Conservation (phyloP, 108 stramenopile species). For the Fragilaria crotonensis region DNA sequence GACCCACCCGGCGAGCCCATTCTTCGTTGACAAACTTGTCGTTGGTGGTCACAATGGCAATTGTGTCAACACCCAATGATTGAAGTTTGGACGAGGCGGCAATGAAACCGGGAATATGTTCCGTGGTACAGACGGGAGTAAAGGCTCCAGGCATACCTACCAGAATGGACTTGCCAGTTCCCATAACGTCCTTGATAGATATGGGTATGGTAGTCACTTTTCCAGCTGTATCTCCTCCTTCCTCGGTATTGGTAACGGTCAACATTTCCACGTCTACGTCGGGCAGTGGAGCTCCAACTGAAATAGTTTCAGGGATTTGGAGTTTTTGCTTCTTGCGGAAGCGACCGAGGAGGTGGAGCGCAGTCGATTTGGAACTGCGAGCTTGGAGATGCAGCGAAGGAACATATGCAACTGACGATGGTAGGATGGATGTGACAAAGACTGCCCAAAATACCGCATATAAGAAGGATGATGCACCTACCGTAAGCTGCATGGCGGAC, state of each 20-base stretch:
- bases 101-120: background rate
- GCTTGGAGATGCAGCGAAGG: background rate
- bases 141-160: background rate
- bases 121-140: background rate
- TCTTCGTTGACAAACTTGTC: conserved; percentile 5
- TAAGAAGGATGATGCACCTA: too few species aligned
- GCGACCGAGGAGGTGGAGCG: background rate
- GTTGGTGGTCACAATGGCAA: conserved; percentile 4
- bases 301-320: background rate
- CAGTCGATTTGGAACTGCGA: background rate
- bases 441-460: too few species aligned
- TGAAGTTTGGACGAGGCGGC: background rate
- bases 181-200: background rate
- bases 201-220: background rate
- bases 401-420: too few species aligned
- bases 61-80: background rate
- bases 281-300: background rate
- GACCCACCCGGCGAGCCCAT: background rate
- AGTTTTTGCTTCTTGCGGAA: background rate
- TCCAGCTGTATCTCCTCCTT: background rate
- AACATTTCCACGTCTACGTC: background rate
- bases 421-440: too few species aligned
- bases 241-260: background rate
- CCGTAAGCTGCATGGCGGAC: too few species aligned
- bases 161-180: background rate